phyloP scores from a whole-genome alignment of 1,139 yeast species.

The Kodamaea arcana region DNA sequence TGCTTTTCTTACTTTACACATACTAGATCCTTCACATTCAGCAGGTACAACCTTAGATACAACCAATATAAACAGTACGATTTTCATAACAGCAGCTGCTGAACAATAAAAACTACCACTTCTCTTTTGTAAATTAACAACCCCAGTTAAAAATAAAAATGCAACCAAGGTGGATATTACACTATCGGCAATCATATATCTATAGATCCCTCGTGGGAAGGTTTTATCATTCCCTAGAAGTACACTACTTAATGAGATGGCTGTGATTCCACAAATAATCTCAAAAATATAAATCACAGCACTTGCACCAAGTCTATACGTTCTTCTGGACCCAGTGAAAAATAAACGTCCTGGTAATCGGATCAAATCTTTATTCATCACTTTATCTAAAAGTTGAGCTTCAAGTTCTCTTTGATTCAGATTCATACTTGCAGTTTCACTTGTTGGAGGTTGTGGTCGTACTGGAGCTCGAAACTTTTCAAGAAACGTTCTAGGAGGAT shows the following conservation, averaged over 20 bases:
- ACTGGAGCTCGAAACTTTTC: too few species aligned
- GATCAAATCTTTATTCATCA: neutral
- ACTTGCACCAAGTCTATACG: conserved; percentile 21
- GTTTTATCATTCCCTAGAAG: conserved; percentile 22
- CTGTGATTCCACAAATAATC: conserved; percentile 28
- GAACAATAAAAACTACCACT: conserved; percentile 44
- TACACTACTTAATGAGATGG: conserved; percentile 28
- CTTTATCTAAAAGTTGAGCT: neutral
- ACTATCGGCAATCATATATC: conserved; percentile 38
- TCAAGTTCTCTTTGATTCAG: neutral
- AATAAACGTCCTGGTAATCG: conserved; percentile 9
- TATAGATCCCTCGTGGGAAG: conserved; percentile 25
- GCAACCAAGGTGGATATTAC: conserved; percentile 33
- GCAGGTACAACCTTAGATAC: conserved; percentile 24
- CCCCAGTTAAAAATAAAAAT: conserved; percentile 29
- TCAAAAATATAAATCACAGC: conserved; percentile 34
- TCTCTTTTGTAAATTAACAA: conserved; percentile 38
- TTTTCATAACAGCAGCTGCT: conserved; percentile 28
- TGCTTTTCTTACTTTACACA: conserved; percentile 35
- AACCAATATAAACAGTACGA: conserved; percentile 33
- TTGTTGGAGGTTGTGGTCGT: neutral
- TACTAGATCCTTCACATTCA: conserved; percentile 17
- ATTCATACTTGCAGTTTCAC: neutral
- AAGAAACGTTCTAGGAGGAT: too few species aligned
- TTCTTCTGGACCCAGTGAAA: neutral